A percentile compares a stretch with the other conserved stretches of the same genome.
These are phyloP conservation scores for Penicillium frequentans DNA, from an alignment of 2,329 filamentous ascomycete species.

Conservation along the genomic window DNA sequence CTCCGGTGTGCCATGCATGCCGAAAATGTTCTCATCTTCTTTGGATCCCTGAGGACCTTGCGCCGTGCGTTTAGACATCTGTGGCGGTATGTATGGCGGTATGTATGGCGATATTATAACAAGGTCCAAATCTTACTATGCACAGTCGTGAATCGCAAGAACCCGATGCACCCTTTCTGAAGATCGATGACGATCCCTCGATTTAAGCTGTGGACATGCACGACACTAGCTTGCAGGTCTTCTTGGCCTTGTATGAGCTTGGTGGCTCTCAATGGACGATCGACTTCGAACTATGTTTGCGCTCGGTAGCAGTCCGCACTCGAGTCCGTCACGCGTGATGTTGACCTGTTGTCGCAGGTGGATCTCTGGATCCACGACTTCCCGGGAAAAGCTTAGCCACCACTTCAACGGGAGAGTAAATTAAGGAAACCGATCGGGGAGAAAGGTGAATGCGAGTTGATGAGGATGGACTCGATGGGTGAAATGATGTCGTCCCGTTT, in stretches of 20 bases:
- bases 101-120: background rate
- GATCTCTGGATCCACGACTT: background rate
- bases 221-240: background rate
- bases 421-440: background rate
- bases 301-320: conserved; percentile 1
- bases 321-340: conserved; percentile 1
- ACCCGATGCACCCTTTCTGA: conserved; percentile 1
- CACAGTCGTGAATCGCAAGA: background rate
- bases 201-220: conserved; percentile 2
- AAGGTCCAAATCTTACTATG: background rate
- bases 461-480: conserved; percentile 6
- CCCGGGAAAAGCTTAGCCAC: background rate
- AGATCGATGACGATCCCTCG: conserved; percentile 1
- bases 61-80: conserved; percentile 43
- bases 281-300: background rate
- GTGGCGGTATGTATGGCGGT: background rate
- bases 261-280: background rate
- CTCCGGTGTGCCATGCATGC: conserved; percentile 42
- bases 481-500: conserved; percentile 8
- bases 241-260: background rate
- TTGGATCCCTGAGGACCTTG: conserved; percentile 38
- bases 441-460: conserved; percentile 8
- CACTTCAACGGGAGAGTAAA: background rate
- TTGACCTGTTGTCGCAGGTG: background rate
- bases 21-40: conserved; percentile 31